phyloP scores from a whole-genome alignment of 805 yeast genomes.

The Metschnikowia noctiluminum region DNA sequence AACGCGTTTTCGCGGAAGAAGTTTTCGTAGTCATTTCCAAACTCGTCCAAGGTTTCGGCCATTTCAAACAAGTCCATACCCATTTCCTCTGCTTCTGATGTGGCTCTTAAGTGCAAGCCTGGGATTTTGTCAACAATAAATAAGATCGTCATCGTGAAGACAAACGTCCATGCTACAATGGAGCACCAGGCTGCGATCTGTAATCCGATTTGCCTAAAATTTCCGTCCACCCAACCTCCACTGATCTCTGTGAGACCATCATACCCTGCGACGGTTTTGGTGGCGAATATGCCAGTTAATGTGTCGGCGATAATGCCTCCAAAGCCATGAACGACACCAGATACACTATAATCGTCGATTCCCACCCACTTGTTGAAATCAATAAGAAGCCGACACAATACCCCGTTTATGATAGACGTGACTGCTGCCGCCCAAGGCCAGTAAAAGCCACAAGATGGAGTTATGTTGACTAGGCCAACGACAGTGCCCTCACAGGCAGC shows the following conservation, averaged over 20 bases:
- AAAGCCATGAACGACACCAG: conserved; percentile 45
- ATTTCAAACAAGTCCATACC: conserved; percentile 51
- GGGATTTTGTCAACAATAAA: conserved; percentile 50
- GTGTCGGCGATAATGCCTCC: conserved; percentile 47
- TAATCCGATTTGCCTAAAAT: conserved; percentile 44
- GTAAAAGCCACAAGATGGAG: conserved; percentile 46
- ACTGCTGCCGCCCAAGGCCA: conserved; percentile 47
- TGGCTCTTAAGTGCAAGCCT: conserved; percentile 44
- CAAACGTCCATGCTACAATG: conserved; percentile 43
- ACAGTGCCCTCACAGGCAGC: conserved; percentile 48
- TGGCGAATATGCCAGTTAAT: conserved; percentile 44
- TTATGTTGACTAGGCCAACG: conserved; percentile 44
- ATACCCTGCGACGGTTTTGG: conserved; percentile 40
- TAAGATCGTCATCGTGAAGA: conserved; percentile 41
- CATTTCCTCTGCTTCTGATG: conserved; percentile 45
- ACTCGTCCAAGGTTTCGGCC: conserved; percentile 46
- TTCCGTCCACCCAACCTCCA: conserved; percentile 48
- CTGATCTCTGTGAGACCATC: conserved; percentile 42
- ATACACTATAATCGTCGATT: conserved; percentile 45
- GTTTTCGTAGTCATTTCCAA: conserved; percentile 32
- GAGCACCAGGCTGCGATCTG: conserved; percentile 45
- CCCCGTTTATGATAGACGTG: conserved; percentile 39
- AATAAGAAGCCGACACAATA: conserved; percentile 33
- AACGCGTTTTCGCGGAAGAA: conserved; percentile 23
- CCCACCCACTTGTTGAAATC: conserved; percentile 38